A percentile compares a stretch with the other conserved stretches of the same genome.
These are phyloP conservation scores for Pezicula rhizophila DNA, from an alignment of 2,329 filamentous ascomycete species.

Conservation along the genomic window DNA sequence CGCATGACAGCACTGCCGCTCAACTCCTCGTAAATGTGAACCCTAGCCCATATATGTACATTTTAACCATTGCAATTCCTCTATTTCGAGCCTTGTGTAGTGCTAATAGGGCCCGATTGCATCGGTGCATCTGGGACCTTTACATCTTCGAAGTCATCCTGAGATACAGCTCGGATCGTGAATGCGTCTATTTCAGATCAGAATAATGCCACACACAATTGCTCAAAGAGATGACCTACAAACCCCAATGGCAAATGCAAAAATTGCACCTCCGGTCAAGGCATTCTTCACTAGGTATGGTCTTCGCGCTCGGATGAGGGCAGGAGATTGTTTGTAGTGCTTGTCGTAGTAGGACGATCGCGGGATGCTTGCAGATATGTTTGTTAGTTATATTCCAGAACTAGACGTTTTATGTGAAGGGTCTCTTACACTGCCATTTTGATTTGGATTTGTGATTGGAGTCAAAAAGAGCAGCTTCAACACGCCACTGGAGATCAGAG, in stretches of 20 bases:
- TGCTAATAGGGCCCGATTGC: constrained; percentile 20
- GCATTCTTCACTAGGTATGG: constrained; percentile 91
- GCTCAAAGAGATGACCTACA: constrained; percentile 58
- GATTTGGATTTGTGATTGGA: constrained; percentile 4
- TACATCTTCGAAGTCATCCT: constrained; percentile 96
- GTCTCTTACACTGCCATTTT: constrained; percentile 24
- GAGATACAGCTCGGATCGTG: constrained; percentile 79
- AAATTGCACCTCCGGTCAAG: constrained; percentile 69
- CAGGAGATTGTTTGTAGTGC: constrained; percentile 76
- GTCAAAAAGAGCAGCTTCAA: neutral
- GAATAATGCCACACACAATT: neutral
- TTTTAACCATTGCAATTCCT: neutral
- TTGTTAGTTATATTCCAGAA: neutral
- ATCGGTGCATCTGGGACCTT: constrained; percentile 63
- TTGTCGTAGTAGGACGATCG: constrained; percentile 87
- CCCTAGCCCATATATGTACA: constrained; percentile 1
- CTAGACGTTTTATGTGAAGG: neutral
- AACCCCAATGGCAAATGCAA: constrained; percentile 71
- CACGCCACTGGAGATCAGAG: neutral
- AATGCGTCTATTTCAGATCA: constrained; percentile 50
- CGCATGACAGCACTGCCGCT: neutral
- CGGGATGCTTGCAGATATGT: constrained; percentile 42
- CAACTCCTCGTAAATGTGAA: constrained; percentile 3
- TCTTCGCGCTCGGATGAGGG: constrained; percentile 83
- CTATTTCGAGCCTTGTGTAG: constrained; percentile 13